Evolutionary conservation across 345 rosid genomes (phyloP).

Genomic region (Aquilaria yunnanensis): DNA sequence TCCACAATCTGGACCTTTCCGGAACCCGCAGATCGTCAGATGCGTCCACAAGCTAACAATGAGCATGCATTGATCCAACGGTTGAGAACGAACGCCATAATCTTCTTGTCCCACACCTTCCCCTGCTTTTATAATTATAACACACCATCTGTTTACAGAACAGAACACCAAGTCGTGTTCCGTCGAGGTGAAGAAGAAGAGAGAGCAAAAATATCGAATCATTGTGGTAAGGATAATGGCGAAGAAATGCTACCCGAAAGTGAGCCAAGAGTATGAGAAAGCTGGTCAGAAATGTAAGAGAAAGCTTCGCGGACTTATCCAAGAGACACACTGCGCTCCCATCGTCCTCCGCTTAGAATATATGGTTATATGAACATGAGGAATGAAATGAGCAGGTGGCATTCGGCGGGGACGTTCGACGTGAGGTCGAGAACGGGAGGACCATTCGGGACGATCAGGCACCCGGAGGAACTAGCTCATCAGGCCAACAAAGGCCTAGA

Average conservation of each 20-base stretch:
- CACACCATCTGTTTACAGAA: background rate
- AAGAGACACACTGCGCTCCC: constrained; percentile 87
- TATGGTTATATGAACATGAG: too few relatives aligned
- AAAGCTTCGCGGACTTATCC: constrained; percentile 76
- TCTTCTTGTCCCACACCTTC: constrained; percentile 4
- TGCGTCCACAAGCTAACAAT: too few relatives aligned
- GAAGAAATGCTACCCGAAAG: constrained; percentile 58
- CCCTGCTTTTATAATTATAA: background rate
- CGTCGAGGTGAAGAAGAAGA: too few relatives aligned
- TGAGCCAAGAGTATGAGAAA: constrained; percentile 63
- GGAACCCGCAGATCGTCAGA: too few relatives aligned
- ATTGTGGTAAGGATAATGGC: constrained; percentile 15
- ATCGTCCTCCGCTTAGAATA: constrained; percentile 82
- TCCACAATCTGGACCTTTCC: too few relatives aligned
- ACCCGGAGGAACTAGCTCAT: constrained; percentile 58
- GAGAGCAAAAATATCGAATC: too few relatives aligned
- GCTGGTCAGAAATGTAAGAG: constrained; percentile 60
- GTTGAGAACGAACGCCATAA: constrained; percentile 8
- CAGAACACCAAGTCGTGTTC: too few relatives aligned
- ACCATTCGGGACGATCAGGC: constrained; percentile 84
- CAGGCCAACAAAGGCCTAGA: constrained; percentile 90
- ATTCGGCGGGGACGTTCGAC: constrained; percentile 88
- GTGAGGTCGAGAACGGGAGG: constrained; percentile 71
- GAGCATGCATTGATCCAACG: too few relatives aligned
- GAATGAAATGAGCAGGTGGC: constrained; percentile 42